Conservation (phyloP, 2,329 filamentous ascomycete genomes). For the Zymoseptoria passerinii region DNA sequence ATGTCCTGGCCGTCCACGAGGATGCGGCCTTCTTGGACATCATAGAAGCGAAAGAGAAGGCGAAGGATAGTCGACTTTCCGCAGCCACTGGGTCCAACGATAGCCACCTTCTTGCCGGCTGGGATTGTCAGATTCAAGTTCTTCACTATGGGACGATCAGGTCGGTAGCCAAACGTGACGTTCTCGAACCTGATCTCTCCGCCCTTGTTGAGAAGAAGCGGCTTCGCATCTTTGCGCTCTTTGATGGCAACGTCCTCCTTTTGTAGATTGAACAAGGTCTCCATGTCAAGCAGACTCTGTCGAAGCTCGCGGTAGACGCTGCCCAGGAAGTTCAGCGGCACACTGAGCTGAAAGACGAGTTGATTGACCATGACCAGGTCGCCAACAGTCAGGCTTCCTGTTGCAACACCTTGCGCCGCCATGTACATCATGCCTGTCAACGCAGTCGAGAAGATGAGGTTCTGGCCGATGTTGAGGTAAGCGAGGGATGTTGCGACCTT, state of each 20-base stretch:
- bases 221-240: constrained; percentile 65
- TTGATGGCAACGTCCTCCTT: constrained; percentile 87
- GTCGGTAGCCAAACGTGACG: constrained; percentile 85
- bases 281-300: constrained; percentile 95
- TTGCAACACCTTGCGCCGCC: constrained; percentile 79
- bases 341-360: constrained; percentile 93
- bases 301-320: constrained; percentile 93
- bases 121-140: constrained; percentile 84
- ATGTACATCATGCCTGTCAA: constrained; percentile 98
- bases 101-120: constrained; percentile 88
- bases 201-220: constrained; percentile 57
- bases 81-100: constrained; percentile 91
- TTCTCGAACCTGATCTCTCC: constrained; percentile 93
- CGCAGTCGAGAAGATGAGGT: constrained; percentile 91
- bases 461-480: constrained; percentile 89
- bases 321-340: constrained; percentile 95
- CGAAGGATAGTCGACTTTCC: constrained; percentile 91
- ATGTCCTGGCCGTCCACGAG: constrained; percentile 91
- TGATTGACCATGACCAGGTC: constrained; percentile 99
- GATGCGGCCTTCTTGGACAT: constrained; percentile 76
- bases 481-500: constrained; percentile 92
- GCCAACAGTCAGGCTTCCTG: constrained; percentile 75
- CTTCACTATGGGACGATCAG: constrained; percentile 76
- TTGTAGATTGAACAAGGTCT: constrained; percentile 93
- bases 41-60: constrained; percentile 89